These are phyloP conservation scores for Trichoderma sp. DNA, from an alignment of 2,329 filamentous ascomycete genomes.

Conservation along the genomic window DNA sequence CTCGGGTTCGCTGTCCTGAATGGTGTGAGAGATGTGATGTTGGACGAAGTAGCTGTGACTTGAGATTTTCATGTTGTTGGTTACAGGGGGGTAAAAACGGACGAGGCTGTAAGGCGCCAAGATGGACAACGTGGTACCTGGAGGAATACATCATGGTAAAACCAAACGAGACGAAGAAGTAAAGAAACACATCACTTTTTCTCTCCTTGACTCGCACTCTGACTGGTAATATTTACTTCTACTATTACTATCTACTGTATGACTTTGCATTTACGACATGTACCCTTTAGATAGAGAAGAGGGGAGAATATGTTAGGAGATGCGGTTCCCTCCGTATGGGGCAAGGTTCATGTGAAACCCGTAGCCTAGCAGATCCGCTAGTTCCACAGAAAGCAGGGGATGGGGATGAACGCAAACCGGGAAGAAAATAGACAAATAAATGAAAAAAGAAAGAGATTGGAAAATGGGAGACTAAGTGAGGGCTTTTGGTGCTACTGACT, in stretches of 20 bases:
- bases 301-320: background rate
- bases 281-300: background rate
- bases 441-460: background rate
- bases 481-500: background rate
- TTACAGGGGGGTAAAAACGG: background rate
- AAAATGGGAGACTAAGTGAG: background rate
- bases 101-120: background rate
- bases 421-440: background rate
- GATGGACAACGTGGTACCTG: background rate
- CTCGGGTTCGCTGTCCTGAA: background rate
- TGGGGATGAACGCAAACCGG: constrained; percentile 3
- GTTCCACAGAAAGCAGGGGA: background rate
- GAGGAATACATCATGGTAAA: background rate
- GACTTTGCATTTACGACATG: background rate
- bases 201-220: background rate
- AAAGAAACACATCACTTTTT: too few species aligned
- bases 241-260: too few species aligned
- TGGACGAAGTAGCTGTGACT: background rate
- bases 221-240: background rate
- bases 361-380: constrained; percentile 4
- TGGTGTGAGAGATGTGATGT: background rate
- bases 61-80: background rate
- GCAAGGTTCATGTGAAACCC: background rate
- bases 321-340: background rate
- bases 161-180: too few species aligned